A percentile compares a stretch with the other conserved stretches of the same genome.
phyloP scores from a whole-genome alignment of 148 eudicot genomes.

The Dianthus caryophyllus region DNA sequence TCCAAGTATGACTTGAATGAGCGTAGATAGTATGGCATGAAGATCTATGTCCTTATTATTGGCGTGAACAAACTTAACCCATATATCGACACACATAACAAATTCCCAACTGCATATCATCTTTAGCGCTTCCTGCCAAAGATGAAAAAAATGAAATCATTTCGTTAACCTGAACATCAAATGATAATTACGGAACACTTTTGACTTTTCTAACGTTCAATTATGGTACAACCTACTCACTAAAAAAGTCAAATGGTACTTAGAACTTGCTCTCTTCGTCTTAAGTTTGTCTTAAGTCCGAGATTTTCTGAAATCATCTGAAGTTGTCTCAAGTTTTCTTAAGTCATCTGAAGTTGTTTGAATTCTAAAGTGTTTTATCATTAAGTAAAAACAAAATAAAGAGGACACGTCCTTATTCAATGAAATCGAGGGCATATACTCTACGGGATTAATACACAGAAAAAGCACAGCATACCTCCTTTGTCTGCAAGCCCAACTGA shows the following conservation, averaged over 20 bases:
- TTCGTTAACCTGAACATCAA: neutral
- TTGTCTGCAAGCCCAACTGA: conserved; percentile 49
- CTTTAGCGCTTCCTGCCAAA: conserved; percentile 67
- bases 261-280: too few species aligned
- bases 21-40: conserved; percentile 44
- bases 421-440: neutral
- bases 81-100: conserved; percentile 65
- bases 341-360: too few species aligned
- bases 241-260: too few species aligned
- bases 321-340: too few species aligned
- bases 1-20: conserved; percentile 74
- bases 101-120: conserved; percentile 87
- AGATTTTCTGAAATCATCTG: too few species aligned
- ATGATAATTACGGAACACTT: neutral
- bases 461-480: conserved; percentile 48
- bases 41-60: conserved; percentile 58
- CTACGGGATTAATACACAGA: neutral
- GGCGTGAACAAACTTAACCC: conserved; percentile 67
- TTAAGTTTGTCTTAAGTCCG: too few species aligned
- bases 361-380: too few species aligned
- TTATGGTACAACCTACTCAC: neutral
- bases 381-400: too few species aligned
- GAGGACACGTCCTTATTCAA: too few species aligned
- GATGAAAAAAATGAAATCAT: neutral
- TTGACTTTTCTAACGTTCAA: conserved; percentile 1